Evolutionary conservation across 2,329 filamentous ascomycete genomes (phyloP), one percentile per base, ranked within the genome.

Genomic region (Thermoascus crustaceus): DNA sequence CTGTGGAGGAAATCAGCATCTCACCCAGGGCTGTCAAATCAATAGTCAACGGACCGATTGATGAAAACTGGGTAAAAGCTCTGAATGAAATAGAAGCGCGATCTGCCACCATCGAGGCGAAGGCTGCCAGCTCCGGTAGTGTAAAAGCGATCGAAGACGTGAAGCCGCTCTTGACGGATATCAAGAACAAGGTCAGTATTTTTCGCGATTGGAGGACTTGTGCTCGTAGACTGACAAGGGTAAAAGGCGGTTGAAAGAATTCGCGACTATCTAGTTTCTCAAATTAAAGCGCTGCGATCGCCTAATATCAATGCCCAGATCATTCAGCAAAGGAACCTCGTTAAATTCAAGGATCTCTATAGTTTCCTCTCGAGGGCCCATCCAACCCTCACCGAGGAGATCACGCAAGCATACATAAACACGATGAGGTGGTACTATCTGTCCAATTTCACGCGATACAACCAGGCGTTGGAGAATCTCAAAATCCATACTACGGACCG

Each of bases 401-500:
- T 98, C 45, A 80, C 80, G 6, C 82, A 86, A 56, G 91, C 93
- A 3, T 98, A 98, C 53, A 81, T 93, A 66, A 94, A 95, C 58
- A 98, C 93, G 0, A 98, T 98, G 86, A 78, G 87, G 35, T 98
- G 91, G 91, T 98, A 98, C 55, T 96, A 96, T 56, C 66, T 82
- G 35, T 91, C 83, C 46, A 85, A 95, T 57, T 98, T 98, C 55
- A 79, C 76, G 3, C 80, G 89, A 21, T 98, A 98, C 58, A 78
- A 83, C 44, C 79, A 80, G 48, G 80, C 91, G 0, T 69, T 98
- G 4, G 80, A 82, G 37, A 93, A 86, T 58, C 72, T 98, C 41
- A 89, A 84, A 52, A 61, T 96, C 2, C 87, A 95, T 53, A 61
- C 72, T 4, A 71, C 94, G 39, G 89, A 95, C 53, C 87, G 82